Percentiles rank a stretch among this genome's conserved stretches.
These are phyloP conservation scores for Saccharomycopsis sp. DNA, from an alignment of 805 yeast species.

Conservation along the genomic window DNA sequence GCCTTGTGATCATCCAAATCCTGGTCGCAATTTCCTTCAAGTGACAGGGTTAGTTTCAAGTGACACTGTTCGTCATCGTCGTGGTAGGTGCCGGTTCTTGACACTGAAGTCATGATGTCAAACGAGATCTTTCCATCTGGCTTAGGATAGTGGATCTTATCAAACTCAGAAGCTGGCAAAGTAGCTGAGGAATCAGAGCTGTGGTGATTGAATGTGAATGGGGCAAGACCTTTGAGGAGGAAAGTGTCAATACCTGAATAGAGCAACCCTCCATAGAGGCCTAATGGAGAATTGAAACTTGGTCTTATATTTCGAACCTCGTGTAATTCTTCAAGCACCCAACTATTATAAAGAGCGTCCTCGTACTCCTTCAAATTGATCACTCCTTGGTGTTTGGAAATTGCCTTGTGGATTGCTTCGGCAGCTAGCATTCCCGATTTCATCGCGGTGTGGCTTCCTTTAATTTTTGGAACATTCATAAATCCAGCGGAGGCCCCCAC, in stretches of 20 bases:
- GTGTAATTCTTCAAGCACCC: conserved; percentile 80
- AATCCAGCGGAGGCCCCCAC: conserved; percentile 97
- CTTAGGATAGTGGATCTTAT: conserved; percentile 83
- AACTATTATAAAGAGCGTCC: conserved; percentile 58
- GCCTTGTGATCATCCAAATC: conserved; percentile 19
- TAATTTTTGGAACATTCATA: conserved; percentile 93
- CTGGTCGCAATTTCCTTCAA: conserved; percentile 26
- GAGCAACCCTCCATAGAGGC: conserved; percentile 71
- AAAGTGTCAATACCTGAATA: conserved; percentile 82
- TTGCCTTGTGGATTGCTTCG: conserved; percentile 57
- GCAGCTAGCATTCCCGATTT: conserved; percentile 95
- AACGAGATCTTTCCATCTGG: conserved; percentile 93
- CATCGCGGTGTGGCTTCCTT: conserved; percentile 97
- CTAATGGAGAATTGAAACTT: conserved; percentile 72
- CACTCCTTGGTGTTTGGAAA: conserved; percentile 33
- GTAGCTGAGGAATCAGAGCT: conserved; percentile 63
- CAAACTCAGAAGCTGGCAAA: conserved; percentile 53
- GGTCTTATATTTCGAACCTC: conserved; percentile 91
- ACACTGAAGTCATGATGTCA: conserved; percentile 89
- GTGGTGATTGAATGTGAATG: conserved; percentile 75
- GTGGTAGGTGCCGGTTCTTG: conserved; percentile 94
- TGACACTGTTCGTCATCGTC: conserved; percentile 93
- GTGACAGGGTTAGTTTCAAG: conserved; percentile 36
- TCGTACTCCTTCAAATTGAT: conserved; percentile 37
- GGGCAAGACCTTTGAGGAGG: conserved; percentile 69